Evolutionary conservation across 164 flowering plant species (phyloP).

Genomic region (Magnolia kwangsiensis): DNA sequence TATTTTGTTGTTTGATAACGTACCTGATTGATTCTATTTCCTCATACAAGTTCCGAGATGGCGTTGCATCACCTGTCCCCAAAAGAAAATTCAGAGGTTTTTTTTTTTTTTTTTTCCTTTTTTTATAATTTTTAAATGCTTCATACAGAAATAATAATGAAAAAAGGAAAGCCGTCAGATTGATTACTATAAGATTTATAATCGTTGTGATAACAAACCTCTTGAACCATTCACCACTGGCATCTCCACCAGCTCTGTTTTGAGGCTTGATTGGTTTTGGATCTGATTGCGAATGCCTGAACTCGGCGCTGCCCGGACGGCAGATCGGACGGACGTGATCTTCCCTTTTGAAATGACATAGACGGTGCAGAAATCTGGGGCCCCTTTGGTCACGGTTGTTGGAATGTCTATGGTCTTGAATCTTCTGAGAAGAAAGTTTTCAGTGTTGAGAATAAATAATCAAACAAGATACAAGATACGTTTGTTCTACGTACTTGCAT

Average conservation of each 20-base stretch:
- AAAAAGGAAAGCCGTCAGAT: too few relatives aligned
- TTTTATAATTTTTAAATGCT: too few relatives aligned
- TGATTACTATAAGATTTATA: too few relatives aligned
- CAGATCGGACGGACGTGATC: constrained; percentile 42
- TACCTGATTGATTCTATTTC: constrained; percentile 7
- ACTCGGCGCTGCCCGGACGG: constrained; percentile 50
- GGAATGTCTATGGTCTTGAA: constrained; percentile 47
- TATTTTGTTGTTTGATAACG: not conserved
- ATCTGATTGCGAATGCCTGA: constrained; percentile 23
- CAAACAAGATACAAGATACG: too few relatives aligned
- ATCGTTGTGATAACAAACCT: not conserved
- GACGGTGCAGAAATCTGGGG: constrained; percentile 76
- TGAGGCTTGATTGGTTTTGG: not conserved
- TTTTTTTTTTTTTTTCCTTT: too few relatives aligned
- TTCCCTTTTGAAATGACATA: constrained; percentile 68
- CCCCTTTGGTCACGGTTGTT: constrained; percentile 42
- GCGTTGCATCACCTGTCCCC: not conserved
- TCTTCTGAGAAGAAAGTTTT: constrained; percentile 25
- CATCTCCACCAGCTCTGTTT: not conserved
- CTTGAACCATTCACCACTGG: not conserved
- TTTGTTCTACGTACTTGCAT: not conserved
- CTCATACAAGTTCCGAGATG: not conserved
- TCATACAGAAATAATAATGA: too few relatives aligned
- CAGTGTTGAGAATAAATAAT: too few relatives aligned
- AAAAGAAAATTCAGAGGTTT: too few relatives aligned